Percentiles rank a stretch among this genome's conserved stretches.
Evolutionary conservation across 352 stramenopile genomes (phyloP).

Genomic region (Phytopythium montanum): DNA sequence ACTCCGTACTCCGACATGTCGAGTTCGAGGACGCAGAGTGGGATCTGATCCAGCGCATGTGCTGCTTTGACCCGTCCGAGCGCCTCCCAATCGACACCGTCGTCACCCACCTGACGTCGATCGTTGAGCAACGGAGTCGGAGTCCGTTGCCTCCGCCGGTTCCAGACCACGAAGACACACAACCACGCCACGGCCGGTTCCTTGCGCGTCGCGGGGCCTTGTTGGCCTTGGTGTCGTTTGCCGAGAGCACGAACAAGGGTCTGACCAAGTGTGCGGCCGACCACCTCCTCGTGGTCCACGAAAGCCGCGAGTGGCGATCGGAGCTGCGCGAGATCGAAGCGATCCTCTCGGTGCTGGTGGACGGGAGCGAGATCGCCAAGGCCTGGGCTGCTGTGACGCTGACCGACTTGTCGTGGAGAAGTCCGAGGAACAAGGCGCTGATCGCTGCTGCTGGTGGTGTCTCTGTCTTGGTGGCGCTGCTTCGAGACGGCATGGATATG

Average conservation of each 20-base stretch:
- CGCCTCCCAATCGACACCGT: neutral
- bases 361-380: neutral
- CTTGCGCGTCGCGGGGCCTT: neutral
- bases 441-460: neutral
- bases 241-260: neutral
- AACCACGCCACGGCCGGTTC: no score
- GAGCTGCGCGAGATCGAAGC: neutral
- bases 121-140: neutral
- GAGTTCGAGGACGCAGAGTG: constrained; percentile 1
- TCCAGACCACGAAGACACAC: neutral
- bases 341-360: neutral
- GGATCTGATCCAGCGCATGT: neutral
- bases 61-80: neutral
- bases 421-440: neutral
- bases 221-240: neutral
- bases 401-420: neutral
- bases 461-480: neutral
- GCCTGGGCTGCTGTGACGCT: neutral
- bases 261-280: neutral
- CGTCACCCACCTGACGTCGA: neutral
- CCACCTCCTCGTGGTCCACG: neutral
- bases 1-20: neutral
- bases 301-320: neutral
- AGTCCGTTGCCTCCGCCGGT: neutral
- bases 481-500: neutral